Evolutionary conservation across 2,329 filamentous ascomycete species (phyloP), one percentile per base, ranked within the genome.

Genomic region (Leptographium wingfieldii): DNA sequence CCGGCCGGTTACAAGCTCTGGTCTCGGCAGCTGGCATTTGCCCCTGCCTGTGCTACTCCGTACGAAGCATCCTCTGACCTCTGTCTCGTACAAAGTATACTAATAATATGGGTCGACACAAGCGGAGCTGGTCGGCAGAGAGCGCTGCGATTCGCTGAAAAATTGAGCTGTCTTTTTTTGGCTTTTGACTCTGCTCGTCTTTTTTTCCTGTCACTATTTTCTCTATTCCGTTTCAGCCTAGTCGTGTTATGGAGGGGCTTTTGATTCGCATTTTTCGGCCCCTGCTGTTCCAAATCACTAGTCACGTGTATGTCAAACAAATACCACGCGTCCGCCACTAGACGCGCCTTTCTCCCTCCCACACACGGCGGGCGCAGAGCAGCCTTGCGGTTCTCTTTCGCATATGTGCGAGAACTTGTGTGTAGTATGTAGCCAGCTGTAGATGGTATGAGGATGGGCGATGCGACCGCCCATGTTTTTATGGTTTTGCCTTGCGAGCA

Each of bases 141-240:
- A 29, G 25, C 14, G 49, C 29, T 58, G 56, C 54, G 3, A 63
- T 61, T 61, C 55, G 59, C 55, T n/a, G 11, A 55, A 61, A 58
- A 58, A 25, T 31, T 12, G 27, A 25, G 22, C 52, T 12, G 38
- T 40, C 33, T 25, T 25, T 22, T 22, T 31, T 33, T 54, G 14
- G 43, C 38, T 27, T 27, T 27, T 40, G 22, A 10, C 22, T 25
- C 11, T 27, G 22, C 38, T 56, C 11, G 43, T 14, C 25, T 22
- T 55, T 55, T 55, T 43, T 52, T 27, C 38, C 38, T 16, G 38
- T 9, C 33, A 40, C 38, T 16, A 40, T 40, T 40, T 27, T 29
- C n/a, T 35, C 31, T n/a, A 19, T 33, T 55, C 35, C 6, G 14
- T 56, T 56, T 55, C 10, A 35, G 53, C 53, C 53, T 55, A 55